A percentile compares a stretch with the other conserved stretches of the same genome.
These are phyloP conservation scores for Leccinum incarnatum DNA, from an alignment of 768 basidiomycete genomes.

Conservation along the genomic window DNA sequence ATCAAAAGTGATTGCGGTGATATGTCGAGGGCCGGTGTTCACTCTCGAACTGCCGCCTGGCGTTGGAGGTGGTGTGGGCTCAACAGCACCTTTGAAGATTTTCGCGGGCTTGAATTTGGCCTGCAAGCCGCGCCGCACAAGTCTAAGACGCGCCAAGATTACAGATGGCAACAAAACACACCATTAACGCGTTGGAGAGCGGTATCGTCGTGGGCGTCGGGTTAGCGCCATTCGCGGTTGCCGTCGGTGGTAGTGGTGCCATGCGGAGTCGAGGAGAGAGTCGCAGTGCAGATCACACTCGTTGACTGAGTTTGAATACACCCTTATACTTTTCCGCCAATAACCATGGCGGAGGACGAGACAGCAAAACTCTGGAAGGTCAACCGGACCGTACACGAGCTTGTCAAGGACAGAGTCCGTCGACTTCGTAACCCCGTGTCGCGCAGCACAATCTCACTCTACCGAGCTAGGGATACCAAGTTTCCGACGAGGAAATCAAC, in stretches of 20 bases:
- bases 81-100: constrained; percentile 80
- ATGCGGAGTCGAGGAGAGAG: constrained; percentile 27
- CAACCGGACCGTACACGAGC: constrained; percentile 93
- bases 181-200: constrained; percentile 53
- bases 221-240: constrained; percentile 34
- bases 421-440: constrained; percentile 10
- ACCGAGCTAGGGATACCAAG: constrained; percentile 75
- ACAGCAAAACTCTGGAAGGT: constrained; percentile 93
- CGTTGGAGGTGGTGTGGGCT: constrained; percentile 51
- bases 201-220: constrained; percentile 36
- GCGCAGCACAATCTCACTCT: constrained; percentile 15
- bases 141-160: background rate
- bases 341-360: constrained; percentile 73
- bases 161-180: constrained; percentile 22
- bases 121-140: constrained; percentile 36
- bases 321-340: constrained; percentile 9
- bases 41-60: constrained; percentile 36
- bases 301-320: constrained; percentile 57
- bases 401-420: constrained; percentile 87
- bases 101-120: constrained; percentile 81
- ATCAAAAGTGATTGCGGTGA: constrained; percentile 89
- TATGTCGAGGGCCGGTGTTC: constrained; percentile 58
- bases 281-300: background rate
- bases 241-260: constrained; percentile 40
- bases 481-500: constrained; percentile 91